Evolutionary conservation across 176 grass and related monocot genomes (phyloP).

Genomic region (Aegilops speltoides): DNA sequence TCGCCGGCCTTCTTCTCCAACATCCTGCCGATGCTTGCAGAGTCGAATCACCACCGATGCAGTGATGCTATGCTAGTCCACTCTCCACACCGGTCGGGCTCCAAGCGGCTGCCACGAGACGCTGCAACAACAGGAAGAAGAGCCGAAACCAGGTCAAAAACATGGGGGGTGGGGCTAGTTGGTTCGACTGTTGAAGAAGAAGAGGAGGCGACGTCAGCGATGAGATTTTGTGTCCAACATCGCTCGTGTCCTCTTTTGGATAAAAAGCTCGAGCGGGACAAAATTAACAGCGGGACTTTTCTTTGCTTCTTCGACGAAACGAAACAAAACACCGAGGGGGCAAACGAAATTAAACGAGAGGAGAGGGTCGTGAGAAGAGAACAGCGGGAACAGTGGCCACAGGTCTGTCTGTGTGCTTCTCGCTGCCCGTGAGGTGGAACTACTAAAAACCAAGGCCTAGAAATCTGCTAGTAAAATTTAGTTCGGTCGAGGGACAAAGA

Average conservation of each 20-base stretch:
- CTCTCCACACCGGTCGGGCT: background rate
- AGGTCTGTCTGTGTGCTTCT: background rate
- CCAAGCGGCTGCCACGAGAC: background rate
- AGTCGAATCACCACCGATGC: background rate
- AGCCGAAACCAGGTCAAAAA: background rate
- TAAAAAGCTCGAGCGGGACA: slow-evolving; percentile 1
- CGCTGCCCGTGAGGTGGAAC: background rate
- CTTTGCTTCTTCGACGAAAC: background rate
- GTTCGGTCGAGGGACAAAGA: background rate
- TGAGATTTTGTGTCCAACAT: background rate
- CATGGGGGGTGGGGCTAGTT: background rate
- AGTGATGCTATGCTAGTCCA: background rate
- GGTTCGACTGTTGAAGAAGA: background rate
- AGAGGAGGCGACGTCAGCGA: background rate
- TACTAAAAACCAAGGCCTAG: too few species aligned
- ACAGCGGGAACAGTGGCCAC: background rate
- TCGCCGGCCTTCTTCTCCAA: slow-evolving; percentile 46
- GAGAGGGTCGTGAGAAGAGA: background rate
- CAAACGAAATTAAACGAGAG: too few species aligned
- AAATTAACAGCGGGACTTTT: background rate
- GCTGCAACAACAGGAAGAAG: background rate
- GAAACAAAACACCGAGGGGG: background rate
- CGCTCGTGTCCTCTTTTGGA: background rate
- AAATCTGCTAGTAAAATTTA: background rate
- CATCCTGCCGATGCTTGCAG: background rate